Conservation (phyloP, 768 basidiomycete species). For the Piloderma croceum region DNA sequence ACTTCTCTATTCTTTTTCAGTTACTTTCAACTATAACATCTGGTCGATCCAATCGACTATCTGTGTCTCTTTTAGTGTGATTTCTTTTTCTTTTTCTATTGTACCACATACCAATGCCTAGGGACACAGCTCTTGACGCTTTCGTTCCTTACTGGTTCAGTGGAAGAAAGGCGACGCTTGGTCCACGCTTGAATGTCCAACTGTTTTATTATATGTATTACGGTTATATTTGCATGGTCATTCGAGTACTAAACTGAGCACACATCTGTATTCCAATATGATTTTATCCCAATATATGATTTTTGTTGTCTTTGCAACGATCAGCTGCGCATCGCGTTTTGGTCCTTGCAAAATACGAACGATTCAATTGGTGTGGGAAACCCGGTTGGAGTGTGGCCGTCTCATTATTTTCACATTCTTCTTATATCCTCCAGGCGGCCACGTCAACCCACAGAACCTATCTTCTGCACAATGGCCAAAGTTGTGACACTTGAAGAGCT, state of each 20-base stretch:
- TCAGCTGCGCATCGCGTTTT: neutral
- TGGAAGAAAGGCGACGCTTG: constrained; percentile 57
- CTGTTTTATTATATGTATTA: constrained; percentile 31
- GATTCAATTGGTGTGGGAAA: constrained; percentile 19
- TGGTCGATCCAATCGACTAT: neutral
- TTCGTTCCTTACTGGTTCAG: constrained; percentile 75
- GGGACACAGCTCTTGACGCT: constrained; percentile 68
- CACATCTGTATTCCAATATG: constrained; percentile 27
- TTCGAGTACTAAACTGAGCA: constrained; percentile 76
- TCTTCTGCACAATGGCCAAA: constrained; percentile 38
- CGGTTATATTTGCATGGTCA: constrained; percentile 42
- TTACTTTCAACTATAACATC: neutral
- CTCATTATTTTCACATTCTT: constrained; percentile 15
- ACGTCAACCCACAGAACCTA: no score
- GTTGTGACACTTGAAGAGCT: constrained; percentile 69
- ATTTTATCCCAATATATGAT: no score
- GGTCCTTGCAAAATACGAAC: neutral
- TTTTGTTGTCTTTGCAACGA: no score
- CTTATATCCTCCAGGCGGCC: constrained; percentile 13
- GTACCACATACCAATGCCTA: constrained; percentile 68
- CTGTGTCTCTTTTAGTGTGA: constrained; percentile 7
- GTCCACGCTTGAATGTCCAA: constrained; percentile 77
- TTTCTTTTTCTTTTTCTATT: constrained; percentile 9
- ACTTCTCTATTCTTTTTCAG: no score
- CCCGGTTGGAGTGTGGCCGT: constrained; percentile 17